Base-by-base conservation (phyloP, 2,329 filamentous ascomycete genomes). In the Pseudocercospora musae region DNA sequence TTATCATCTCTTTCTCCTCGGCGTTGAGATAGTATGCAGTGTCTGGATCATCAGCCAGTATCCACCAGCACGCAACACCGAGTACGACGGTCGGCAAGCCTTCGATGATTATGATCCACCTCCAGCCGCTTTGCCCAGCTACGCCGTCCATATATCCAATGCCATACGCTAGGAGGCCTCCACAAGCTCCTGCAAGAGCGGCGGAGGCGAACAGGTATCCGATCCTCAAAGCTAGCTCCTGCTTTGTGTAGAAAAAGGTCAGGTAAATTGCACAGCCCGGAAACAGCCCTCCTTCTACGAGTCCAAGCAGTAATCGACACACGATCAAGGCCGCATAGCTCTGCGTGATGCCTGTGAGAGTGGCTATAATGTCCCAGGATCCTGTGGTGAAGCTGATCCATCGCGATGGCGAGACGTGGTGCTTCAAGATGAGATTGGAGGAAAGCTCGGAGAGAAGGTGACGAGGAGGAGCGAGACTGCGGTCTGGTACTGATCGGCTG, bases 231-330 rank as follows among this genome's bases (percentile, higher is more conserved):
- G 88, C 89, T 1, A 92, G 82, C 75, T 92, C 89, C 27, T 83
- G 81, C 71, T 89, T 89, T 52, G 86, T 89, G 77, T 92, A 92
- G 79, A 91, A 92, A 67, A 91, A 84, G 0, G 89, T 91, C 18
- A 92, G 80, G 68, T 91, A 91, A 18, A 89, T 77, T 4, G 84
- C 87, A 66, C 89, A 62, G 0, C 89, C 88, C 0, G 89, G 89
- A 66, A 91, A 90, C 0, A 91, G 77, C 0, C 88, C 89, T 0
- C 88, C 88, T 75, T 91, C 89, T 42, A 90, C 81, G 6, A 83
- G 79, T 4, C 89, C 89, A 0, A 92, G 83, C 13, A 92, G 77
- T 0, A 92, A 72, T 4, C 89, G 86, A 66, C 86, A 87, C 5
- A 84, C 88, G n/a, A 92, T 77, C 3, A 93, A 78, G 2, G 84